A percentile compares a stretch with the other conserved stretches of the same genome.
These are phyloP conservation scores for Pseudotulostoma volvatum DNA, from an alignment of 495 filamentous ascomycete species.

Conservation along the genomic window DNA sequence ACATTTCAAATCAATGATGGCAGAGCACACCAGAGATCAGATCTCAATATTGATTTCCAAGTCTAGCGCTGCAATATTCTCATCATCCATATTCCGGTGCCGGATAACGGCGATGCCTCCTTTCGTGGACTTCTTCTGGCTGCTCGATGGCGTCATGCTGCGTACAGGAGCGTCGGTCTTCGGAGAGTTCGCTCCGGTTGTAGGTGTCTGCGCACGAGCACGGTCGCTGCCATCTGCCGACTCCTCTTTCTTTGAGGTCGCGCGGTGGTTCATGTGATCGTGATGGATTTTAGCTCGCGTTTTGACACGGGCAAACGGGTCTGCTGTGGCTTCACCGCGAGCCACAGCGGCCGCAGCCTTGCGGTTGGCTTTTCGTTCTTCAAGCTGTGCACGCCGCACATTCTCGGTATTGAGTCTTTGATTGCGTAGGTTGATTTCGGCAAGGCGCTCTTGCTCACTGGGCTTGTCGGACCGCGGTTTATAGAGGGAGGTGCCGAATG, in stretches of 20 bases:
- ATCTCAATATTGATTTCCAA: slow-evolving; percentile 71
- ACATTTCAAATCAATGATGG: no score
- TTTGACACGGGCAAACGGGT: slow-evolving; percentile 45
- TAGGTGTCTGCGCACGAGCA: slow-evolving; percentile 33
- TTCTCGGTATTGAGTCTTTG: slow-evolving; percentile 63
- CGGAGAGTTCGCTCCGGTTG: slow-evolving; percentile 14
- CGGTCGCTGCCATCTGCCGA: slow-evolving; percentile 18
- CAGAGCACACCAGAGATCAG: no score
- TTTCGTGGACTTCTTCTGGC: slow-evolving; percentile 36
- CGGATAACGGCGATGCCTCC: slow-evolving; percentile 48
- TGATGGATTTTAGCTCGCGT: slow-evolving; percentile 46
- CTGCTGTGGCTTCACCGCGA: slow-evolving; percentile 33
- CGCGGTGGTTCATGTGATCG: slow-evolving; percentile 28
- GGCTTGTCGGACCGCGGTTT: slow-evolving; percentile 25
- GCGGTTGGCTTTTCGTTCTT: slow-evolving; percentile 51
- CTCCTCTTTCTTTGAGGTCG: slow-evolving; percentile 11
- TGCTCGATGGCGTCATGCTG: slow-evolving; percentile 28
- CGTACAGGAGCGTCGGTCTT: slow-evolving; percentile 20
- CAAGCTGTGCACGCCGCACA: slow-evolving; percentile 69
- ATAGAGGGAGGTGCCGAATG: slow-evolving; percentile 43
- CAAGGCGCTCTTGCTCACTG: slow-evolving; percentile 57
- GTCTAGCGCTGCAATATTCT: slow-evolving; percentile 67
- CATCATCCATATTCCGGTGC: slow-evolving; percentile 63
- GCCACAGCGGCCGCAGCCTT: slow-evolving; percentile 39
- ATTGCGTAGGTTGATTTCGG: slow-evolving; percentile 59